These are phyloP conservation scores for Primulina huaijiensis DNA, from an alignment of 257 asterid species.

Conservation along the genomic window DNA sequence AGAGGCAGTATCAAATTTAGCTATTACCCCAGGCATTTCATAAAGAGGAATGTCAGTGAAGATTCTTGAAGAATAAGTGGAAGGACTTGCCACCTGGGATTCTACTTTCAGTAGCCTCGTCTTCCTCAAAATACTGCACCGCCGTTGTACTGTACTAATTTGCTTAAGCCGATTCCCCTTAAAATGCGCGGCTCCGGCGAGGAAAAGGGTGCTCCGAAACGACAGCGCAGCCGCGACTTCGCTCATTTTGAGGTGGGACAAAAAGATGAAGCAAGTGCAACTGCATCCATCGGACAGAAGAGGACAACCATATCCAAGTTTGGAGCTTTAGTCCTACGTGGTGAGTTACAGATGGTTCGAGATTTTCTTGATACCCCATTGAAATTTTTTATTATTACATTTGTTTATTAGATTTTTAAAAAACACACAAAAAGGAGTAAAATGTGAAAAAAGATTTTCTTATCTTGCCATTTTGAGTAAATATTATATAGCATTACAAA, in stretches of 20 bases:
- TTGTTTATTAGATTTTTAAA: no score
- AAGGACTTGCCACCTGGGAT: conserved; percentile 45
- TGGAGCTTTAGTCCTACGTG: not conserved
- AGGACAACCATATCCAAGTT: conserved; percentile 32
- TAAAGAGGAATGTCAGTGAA: conserved; percentile 77
- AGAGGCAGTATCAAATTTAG: not conserved
- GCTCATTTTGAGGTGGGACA: conserved; percentile 22
- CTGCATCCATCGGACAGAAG: not conserved
- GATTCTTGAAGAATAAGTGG: conserved; percentile 69
- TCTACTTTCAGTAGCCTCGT: conserved; percentile 22
- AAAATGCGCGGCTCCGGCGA: conserved; percentile 23
- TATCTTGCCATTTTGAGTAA: no score
- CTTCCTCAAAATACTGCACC: conserved; percentile 25
- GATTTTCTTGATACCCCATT: no score
- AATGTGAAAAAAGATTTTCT: no score
- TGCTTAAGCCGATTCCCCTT: conserved; percentile 16
- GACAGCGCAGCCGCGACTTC: conserved; percentile 37
- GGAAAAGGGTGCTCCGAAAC: conserved; percentile 27
- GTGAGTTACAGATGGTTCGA: not conserved
- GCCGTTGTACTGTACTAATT: conserved; percentile 23
- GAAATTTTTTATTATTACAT: no score
- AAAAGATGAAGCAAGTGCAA: no score
- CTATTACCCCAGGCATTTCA: conserved; percentile 68
- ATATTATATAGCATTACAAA: no score
- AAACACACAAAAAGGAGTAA: no score